A percentile compares a stretch with the other conserved stretches of the same genome.
These are phyloP conservation scores for Fraxinus baroniana DNA, from an alignment of 305 asterid species.

Conservation along the genomic window DNA sequence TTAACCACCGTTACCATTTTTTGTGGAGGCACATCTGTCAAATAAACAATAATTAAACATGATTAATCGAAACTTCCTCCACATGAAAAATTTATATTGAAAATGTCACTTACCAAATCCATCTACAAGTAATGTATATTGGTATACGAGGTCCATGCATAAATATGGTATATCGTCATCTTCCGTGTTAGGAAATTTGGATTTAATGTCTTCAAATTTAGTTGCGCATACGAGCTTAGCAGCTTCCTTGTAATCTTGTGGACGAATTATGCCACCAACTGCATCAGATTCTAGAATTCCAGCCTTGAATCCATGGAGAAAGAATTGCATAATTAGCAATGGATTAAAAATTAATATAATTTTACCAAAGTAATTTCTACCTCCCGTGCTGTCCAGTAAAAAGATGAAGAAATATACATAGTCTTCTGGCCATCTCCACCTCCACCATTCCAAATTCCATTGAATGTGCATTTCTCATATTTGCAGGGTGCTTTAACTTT, in stretches of 20 bases:
- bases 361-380: conserved; percentile 21
- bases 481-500: conserved; percentile 35
- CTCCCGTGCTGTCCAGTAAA: conserved; percentile 55
- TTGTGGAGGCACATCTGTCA: not conserved
- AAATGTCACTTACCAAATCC: conserved; percentile 29
- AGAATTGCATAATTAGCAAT: not conserved
- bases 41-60: not conserved
- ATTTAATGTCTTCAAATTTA: conserved; percentile 6
- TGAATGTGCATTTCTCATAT: conserved; percentile 53
- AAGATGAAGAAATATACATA: conserved; percentile 50
- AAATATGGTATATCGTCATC: conserved; percentile 22
- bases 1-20: not conserved
- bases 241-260: conserved; percentile 20
- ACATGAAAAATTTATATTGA: not conserved
- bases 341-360: not conserved
- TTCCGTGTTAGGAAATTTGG: conserved; percentile 9
- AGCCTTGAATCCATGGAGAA: not conserved
- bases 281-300: not conserved
- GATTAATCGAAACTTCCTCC: not conserved
- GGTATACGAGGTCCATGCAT: conserved; percentile 40
- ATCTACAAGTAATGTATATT: conserved; percentile 30
- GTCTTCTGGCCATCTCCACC: conserved; percentile 55
- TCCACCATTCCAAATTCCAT: conserved; percentile 65
- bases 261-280: not conserved
- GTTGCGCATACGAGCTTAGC: conserved; percentile 31